Evolutionary conservation across 768 basidiomycete species (phyloP).

Genomic region (Xerocomus brunneocitrinus): DNA sequence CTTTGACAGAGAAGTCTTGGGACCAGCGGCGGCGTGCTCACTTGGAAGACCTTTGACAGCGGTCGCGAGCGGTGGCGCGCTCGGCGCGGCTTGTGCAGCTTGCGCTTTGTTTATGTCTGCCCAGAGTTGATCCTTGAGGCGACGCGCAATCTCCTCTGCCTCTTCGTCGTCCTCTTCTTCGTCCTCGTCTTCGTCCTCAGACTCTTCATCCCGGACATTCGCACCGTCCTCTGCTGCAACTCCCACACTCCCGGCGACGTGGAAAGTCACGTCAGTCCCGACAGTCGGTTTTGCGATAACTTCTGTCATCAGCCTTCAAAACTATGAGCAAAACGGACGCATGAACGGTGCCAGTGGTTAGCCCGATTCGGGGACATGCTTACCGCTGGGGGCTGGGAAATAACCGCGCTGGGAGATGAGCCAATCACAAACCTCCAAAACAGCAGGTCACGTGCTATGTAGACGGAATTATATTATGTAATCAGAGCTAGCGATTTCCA

Average conservation of each 20-base stretch:
- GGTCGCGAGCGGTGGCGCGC: slow-evolving; percentile 9
- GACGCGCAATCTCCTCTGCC: slow-evolving; percentile 68
- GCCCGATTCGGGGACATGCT: slow-evolving; percentile 5
- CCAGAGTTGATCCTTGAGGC: slow-evolving; percentile 72
- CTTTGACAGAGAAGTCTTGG: slow-evolving; percentile 24
- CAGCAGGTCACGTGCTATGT: slow-evolving; percentile 12
- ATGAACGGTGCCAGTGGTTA: slow-evolving; percentile 7
- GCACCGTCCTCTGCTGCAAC: slow-evolving; percentile 22
- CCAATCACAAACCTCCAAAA: slow-evolving; percentile 4
- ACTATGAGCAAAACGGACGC: slow-evolving; percentile 2
- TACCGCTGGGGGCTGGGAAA: slow-evolving; percentile 10
- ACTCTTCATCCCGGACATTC: slow-evolving; percentile 40
- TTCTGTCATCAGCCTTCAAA: slow-evolving; percentile 12
- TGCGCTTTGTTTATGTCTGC: slow-evolving; percentile 69
- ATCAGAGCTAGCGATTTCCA: slow-evolving; percentile 1
- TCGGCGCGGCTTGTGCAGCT: slow-evolving; percentile 35
- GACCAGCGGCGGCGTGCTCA: slow-evolving; percentile 10
- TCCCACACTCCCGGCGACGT: neutral
- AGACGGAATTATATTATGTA: slow-evolving; percentile 6
- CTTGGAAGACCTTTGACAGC: neutral
- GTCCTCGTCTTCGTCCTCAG: slow-evolving; percentile 51
- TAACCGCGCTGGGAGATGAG: neutral
- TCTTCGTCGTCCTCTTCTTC: slow-evolving; percentile 56
- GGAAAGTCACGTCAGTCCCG: slow-evolving; percentile 1
- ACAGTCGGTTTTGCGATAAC: slow-evolving; percentile 4